Base-by-base conservation (phyloP, 1,284 basidiomycete genomes). In the Sphaerobolus stellatus region DNA sequence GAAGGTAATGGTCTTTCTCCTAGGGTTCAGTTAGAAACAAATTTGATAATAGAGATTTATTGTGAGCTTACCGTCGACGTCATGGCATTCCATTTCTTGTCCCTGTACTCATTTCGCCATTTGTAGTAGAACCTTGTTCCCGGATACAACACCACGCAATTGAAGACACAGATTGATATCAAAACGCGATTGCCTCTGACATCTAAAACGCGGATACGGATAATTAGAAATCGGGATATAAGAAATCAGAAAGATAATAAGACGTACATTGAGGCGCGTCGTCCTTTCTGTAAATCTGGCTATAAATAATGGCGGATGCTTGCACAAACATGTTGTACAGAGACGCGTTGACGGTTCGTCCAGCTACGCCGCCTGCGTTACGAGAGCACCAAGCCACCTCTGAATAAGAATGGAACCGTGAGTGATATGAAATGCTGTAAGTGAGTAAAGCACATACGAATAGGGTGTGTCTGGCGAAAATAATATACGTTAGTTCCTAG, bases 251-350 rank as follows among this genome's bases (percentile, higher is more conserved):
- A 28, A 50, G n/a, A 48, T 5, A 20, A 38, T 41, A 7, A 36
- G 11, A 63, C 72, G 48, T 58, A 79, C 79, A 82, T 58, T 67
- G 65, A 1, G 81, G 80, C 0, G 76, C 75, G 61, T 83, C 81
- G 56, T 82, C 78, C 6, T 68, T 61, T 1, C 74, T 73, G 57
- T 82, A 82, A 27, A 83, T 74, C 45, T 81, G 74, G 3, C 75
- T 59, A 1, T 74, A 57, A n/a, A 82, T 64, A 40, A 81, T 66
- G 4, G 58, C 57, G 14, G 75, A 74, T 0, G 75, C 74, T 65
- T 81, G 80, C 1, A 79, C 72, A 55, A 80, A 83, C 79, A 83
- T 82, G 62, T 80, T 81, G 62, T 82, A 82, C 40, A 82, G 48
- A 2, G 79, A 78, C 0, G 78, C 77, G 48, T 78, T 80, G 36